These are phyloP conservation scores for Crithidia expoeki DNA, from an alignment of 208 protist species.

Conservation along the genomic window DNA sequence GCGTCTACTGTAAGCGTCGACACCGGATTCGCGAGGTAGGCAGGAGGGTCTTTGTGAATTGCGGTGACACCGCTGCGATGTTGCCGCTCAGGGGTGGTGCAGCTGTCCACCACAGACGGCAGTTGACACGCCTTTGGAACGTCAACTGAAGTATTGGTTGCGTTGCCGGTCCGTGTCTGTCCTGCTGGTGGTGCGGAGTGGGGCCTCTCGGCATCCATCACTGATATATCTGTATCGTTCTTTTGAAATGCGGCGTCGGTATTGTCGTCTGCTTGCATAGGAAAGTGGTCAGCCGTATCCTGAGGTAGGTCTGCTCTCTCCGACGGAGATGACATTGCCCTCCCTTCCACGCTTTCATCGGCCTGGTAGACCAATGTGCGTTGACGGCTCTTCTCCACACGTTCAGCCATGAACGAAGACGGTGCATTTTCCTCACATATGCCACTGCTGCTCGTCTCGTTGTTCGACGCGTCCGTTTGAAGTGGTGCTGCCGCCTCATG, in stretches of 20 bases:
- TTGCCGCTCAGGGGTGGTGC: not conserved
- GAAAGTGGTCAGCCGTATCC: no score
- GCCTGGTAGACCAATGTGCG: not conserved
- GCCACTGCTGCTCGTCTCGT: not conserved
- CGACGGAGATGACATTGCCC: no score
- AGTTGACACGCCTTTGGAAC: not conserved
- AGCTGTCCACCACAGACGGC: not conserved
- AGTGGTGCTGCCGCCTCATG: no score
- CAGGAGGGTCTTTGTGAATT: slow-evolving; percentile 5
- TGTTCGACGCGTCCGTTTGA: not conserved
- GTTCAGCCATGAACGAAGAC: not conserved
- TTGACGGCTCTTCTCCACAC: not conserved
- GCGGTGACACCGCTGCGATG: not conserved
- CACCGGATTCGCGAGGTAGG: not conserved
- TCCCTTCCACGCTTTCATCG: not conserved
- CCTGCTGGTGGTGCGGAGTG: not conserved
- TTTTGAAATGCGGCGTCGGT: no score
- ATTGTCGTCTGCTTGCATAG: no score
- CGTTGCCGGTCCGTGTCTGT: not conserved
- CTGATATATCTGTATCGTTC: no score
- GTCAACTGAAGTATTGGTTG: not conserved
- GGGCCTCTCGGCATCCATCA: not conserved
- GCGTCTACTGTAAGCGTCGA: slow-evolving; percentile 6
- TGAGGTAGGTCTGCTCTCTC: no score
- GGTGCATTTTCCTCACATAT: not conserved